These are phyloP conservation scores for Fusarium lateritium DNA, from an alignment of 2,329 filamentous ascomycete genomes.

Conservation along the genomic window DNA sequence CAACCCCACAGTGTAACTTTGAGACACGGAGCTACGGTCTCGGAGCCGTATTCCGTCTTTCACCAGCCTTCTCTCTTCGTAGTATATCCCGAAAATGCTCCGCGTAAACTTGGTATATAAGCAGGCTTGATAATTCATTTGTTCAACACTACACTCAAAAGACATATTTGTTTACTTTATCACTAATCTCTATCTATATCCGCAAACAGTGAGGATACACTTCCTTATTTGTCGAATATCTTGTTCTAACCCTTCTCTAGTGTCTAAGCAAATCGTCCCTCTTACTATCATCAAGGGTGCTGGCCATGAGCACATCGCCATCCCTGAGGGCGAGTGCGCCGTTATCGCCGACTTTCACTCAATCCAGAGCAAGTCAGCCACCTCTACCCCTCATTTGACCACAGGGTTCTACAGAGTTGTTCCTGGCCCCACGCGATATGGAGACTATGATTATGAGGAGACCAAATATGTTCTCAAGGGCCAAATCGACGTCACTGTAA, in stretches of 20 bases:
- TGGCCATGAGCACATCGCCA: slow-evolving; percentile 36
- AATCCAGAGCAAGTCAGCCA: slow-evolving; percentile 13
- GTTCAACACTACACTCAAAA: neutral
- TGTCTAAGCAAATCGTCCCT: slow-evolving; percentile 40
- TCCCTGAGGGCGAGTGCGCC: slow-evolving; percentile 30
- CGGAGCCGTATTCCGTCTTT: slow-evolving; percentile 13
- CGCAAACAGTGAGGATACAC: slow-evolving; percentile 1
- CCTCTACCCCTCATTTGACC: slow-evolving; percentile 24
- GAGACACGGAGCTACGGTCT: slow-evolving; percentile 10
- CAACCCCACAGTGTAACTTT: neutral
- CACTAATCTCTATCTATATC: neutral
- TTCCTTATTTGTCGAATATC: neutral
- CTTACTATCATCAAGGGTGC: slow-evolving; percentile 40
- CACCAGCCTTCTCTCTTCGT: neutral
- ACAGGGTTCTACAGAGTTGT: slow-evolving; percentile 37
- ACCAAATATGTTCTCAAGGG: slow-evolving; percentile 38
- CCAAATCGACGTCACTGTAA: slow-evolving; percentile 34
- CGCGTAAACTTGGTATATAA: slow-evolving; percentile 15
- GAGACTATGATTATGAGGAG: slow-evolving; percentile 36
- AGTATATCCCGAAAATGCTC: slow-evolving; percentile 10
- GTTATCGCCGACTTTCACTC: slow-evolving; percentile 38
- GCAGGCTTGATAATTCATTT: neutral
- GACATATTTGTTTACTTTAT: slow-evolving; percentile 1
- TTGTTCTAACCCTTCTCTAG: slow-evolving; percentile 6
- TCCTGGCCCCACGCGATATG: slow-evolving; percentile 37